phyloP scores from a whole-genome alignment of 73 alveolate genomes.

The Diophrys appendiculata region DNA sequence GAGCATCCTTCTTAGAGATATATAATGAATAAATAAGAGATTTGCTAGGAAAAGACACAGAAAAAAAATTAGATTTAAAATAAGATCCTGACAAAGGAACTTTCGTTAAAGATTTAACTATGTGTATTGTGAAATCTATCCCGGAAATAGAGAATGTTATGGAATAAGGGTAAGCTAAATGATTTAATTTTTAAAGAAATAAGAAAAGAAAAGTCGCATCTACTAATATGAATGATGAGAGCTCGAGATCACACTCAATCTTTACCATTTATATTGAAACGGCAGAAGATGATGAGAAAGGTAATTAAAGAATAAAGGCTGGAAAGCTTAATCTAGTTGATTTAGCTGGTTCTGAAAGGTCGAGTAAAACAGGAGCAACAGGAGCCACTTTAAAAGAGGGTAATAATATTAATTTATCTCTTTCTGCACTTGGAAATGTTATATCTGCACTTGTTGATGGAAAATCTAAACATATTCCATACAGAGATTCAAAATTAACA shows the following conservation, averaged over 20 bases:
- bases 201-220: conserved; percentile 64
- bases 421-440: conserved; percentile 94
- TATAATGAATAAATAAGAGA: conserved; percentile 97
- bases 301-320: conserved; percentile 42
- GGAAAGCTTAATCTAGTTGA: conserved; percentile 79
- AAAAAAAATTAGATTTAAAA: conserved; percentile 69
- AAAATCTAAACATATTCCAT: conserved; percentile 92
- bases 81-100: conserved; percentile 73
- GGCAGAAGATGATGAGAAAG: conserved; percentile 42
- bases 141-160: conserved; percentile 64
- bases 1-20: conserved; percentile 92
- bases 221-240: conserved; percentile 72
- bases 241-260: conserved; percentile 82
- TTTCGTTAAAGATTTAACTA: conserved; percentile 61
- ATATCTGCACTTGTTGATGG: conserved; percentile 94
- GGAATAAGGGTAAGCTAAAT: too few relatives aligned
- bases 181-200: too few relatives aligned
- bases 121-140: conserved; percentile 55
- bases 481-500: conserved; percentile 96
- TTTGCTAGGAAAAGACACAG: conserved; percentile 64
- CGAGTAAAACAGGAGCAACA: conserved; percentile 66
- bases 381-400: conserved; percentile 84
- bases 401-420: conserved; percentile 81
- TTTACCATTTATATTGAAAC: conserved; percentile 72
- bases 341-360: conserved; percentile 93